Evolutionary conservation across 2,329 filamentous ascomycete species (phyloP), one percentile per base, ranked within the genome.

Genomic region (Graphilbum sp.): DNA sequence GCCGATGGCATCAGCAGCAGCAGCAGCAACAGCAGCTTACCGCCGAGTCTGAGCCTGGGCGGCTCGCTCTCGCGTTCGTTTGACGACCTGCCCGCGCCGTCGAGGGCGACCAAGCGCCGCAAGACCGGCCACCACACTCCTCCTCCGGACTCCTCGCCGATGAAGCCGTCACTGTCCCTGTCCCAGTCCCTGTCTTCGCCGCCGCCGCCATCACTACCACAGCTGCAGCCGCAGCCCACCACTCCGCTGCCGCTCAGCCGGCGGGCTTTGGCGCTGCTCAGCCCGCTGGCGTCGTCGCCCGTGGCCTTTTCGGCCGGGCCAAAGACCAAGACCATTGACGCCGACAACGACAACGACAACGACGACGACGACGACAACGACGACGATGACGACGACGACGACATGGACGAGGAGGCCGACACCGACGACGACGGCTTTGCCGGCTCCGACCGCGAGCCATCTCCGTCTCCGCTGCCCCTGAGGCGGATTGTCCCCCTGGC

Each of bases 31-130:
- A n/a, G n/a, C n/a, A n/a, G n/a, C n/a, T n/a, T n/a, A n/a, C n/a
- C n/a, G n/a, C n/a, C n/a, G n/a, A n/a, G n/a, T n/a, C 20, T 36
- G 11, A 12, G 21, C 3, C 3, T 6, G 5, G 11, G n/a, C 5
- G 24, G n/a, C 10, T 6, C 35, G 4, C 8, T 11, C 3, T 8
- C 29, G 7, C 17, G 34, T 5, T 17, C 29, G 17, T 45, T 53
- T 21, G 43, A 40, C n/a, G n/a, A n/a, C n/a, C n/a, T n/a, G n/a
- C n/a, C n/a, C n/a, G n/a, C n/a, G n/a, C n/a, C n/a, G n/a, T n/a
- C n/a, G n/a, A n/a, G n/a, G n/a, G n/a, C n/a, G n/a, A n/a, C n/a
- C 23, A 64, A 64, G 45, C 50, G 60, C 25, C 52, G 57, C 27
- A 62, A 58, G 44, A 49, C 53, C 3, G 47, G 54, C 17, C 59